These are phyloP conservation scores for Botrytis porri DNA, from an alignment of 2,329 filamentous ascomycete genomes.

Conservation along the genomic window DNA sequence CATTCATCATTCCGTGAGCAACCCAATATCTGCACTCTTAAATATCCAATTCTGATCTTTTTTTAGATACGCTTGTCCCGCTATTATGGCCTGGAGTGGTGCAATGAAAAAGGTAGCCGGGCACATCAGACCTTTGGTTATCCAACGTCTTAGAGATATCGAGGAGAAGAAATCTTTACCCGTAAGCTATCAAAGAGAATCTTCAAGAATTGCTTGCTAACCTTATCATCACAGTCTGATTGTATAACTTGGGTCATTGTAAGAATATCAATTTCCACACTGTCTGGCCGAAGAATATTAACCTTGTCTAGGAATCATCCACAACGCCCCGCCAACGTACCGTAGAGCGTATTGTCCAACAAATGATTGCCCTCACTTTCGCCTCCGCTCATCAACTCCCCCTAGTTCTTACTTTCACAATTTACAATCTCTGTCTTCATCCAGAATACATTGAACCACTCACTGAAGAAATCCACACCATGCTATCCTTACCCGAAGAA, in stretches of 20 bases:
- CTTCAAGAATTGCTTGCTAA: not conserved
- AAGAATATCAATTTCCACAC: not conserved
- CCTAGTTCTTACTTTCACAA: not conserved
- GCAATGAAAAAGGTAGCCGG: not conserved
- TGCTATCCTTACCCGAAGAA: not conserved
- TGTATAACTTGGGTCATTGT: slow-evolving; percentile 1
- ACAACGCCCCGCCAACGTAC: not conserved
- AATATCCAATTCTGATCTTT: not conserved
- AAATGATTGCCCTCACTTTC: slow-evolving; percentile 3
- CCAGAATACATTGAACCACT: slow-evolving; percentile 7
- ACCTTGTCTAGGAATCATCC: not conserved
- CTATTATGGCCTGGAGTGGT: slow-evolving; percentile 1
- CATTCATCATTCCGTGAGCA: not conserved
- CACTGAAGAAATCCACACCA: not conserved
- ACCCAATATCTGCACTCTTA: not conserved
- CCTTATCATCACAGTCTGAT: not conserved
- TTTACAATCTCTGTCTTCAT: slow-evolving; percentile 8
- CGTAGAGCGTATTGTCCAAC: not conserved
- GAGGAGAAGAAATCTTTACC: not conserved
- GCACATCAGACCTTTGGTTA: slow-evolving; percentile 2
- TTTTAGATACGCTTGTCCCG: not conserved
- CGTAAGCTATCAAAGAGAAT: not conserved
- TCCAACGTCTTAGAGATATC: not conserved
- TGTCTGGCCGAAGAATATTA: not conserved
- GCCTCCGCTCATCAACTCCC: slow-evolving; percentile 9